A percentile compares a stretch with the other conserved stretches of the same genome.
These are phyloP conservation scores for Colletotrichum navitas DNA, from an alignment of 2,329 filamentous ascomycete genomes.

Conservation along the genomic window DNA sequence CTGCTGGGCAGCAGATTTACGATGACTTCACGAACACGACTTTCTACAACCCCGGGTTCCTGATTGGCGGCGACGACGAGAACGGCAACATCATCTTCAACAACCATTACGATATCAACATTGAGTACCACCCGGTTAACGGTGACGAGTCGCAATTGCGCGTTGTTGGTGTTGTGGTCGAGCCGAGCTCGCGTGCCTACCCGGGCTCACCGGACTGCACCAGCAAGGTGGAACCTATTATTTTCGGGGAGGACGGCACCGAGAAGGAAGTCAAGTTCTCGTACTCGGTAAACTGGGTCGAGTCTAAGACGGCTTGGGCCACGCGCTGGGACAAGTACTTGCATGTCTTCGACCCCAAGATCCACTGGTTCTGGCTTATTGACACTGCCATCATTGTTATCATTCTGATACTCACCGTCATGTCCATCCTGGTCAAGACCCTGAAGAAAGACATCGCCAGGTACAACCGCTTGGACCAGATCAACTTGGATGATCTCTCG, in stretches of 20 bases:
- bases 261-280: conserved; percentile 79
- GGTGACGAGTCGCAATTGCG: conserved; percentile 77
- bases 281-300: conserved; percentile 91
- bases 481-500: conserved; percentile 89
- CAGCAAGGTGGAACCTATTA: conserved; percentile 66
- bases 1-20: conserved; percentile 84
- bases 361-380: conserved; percentile 98
- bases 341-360: conserved; percentile 96
- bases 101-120: conserved; percentile 94
- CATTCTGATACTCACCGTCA: conserved; percentile 90
- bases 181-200: conserved; percentile 79
- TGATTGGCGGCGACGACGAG: conserved; percentile 73
- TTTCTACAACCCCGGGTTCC: conserved; percentile 94
- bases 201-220: conserved; percentile 73
- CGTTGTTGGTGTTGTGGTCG: conserved; percentile 92
- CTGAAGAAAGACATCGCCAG: conserved; percentile 95
- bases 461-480: conserved; percentile 94
- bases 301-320: conserved; percentile 89
- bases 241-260: conserved; percentile 69
- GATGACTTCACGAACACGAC: conserved; percentile 81
- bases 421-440: conserved; percentile 89
- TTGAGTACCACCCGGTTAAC: conserved; percentile 90
- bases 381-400: conserved; percentile 96
- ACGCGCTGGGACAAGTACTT: conserved; percentile 99
- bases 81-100: conserved; percentile 76